Evolutionary conservation across 805 yeast species (phyloP), one percentile per base, ranked within the genome.

Genomic region (Sugiyamaella mastotermitis): DNA sequence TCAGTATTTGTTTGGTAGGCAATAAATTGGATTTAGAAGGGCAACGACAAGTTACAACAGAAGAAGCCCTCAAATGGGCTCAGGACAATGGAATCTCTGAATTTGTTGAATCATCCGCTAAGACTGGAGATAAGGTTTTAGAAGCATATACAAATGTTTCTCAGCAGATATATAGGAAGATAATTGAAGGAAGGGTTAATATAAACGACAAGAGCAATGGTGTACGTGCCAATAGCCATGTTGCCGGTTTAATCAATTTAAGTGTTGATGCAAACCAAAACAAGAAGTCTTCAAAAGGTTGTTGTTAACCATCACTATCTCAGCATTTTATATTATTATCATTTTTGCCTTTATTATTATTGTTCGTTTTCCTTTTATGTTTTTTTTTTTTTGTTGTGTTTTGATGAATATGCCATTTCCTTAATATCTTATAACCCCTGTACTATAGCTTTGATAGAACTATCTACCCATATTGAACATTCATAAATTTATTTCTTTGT

Each of bases 1-100:
- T 86, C 35, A 75, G 83, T 31, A 81, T 87, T 40, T 77, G 84
- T 34, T 57, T 87, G 8, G 80, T 86, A 5, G 96, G 95, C 1
- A 88, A 83, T 56, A 87, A 87, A 61, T 44, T 60, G 7, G 96
- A 88, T 57, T 53, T 85, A 29, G 48, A 40, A 9, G 35, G 20
- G 41, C 21, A 31, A 14, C 42, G 65, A 11, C 53, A 60, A 35
- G 65, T 60, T 8, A 31, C 57, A 16, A 37, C 45, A 10, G 53
- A 46, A 27, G 63, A 56, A 35, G 65, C 64, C 2, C 35, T 36
- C 14, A 64, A 71, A 38, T 78, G 77, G 59, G 75, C 75, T 4
- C 64, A 62, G 41, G 74, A 67, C 33, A 60, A 65, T 35, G 64
- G 60, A n/a, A 53, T 72, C 25, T 35, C 63, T 24, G 53, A 48